phyloP scores from a whole-genome alignment of 2,329 filamentous ascomycete species.

The Colletotrichum sp. region DNA sequence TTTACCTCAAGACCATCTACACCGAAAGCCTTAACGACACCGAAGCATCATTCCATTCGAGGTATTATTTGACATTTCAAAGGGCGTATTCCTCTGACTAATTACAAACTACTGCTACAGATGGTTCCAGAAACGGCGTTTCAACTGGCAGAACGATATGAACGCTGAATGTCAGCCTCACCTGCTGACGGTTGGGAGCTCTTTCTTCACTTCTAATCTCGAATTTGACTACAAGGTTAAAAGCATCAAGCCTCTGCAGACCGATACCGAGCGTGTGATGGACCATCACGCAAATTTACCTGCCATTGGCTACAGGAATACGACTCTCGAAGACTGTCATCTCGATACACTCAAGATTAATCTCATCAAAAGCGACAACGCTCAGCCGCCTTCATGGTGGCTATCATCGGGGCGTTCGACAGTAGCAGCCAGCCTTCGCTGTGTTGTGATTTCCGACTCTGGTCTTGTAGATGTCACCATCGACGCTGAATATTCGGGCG shows the following conservation, averaged over 20 bases:
- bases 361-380: neutral
- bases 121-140: neutral
- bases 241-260: neutral
- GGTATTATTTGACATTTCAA: neutral
- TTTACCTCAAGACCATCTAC: neutral
- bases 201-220: neutral
- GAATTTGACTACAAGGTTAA: neutral
- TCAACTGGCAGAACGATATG: neutral
- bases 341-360: neutral
- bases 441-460: neutral
- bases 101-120: neutral
- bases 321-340: neutral
- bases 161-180: neutral
- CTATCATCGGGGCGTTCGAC: neutral
- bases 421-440: neutral
- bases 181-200: neutral
- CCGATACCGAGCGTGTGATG: neutral
- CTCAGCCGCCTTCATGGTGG: neutral
- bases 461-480: neutral
- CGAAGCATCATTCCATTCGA: neutral
- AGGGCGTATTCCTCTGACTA: neutral
- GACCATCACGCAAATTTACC: neutral
- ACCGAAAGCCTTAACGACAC: neutral
- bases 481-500: neutral
- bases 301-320: neutral